Evolutionary conservation across 1,139 yeast species (phyloP).

Genomic region (Sugiyamaella pinicola): DNA sequence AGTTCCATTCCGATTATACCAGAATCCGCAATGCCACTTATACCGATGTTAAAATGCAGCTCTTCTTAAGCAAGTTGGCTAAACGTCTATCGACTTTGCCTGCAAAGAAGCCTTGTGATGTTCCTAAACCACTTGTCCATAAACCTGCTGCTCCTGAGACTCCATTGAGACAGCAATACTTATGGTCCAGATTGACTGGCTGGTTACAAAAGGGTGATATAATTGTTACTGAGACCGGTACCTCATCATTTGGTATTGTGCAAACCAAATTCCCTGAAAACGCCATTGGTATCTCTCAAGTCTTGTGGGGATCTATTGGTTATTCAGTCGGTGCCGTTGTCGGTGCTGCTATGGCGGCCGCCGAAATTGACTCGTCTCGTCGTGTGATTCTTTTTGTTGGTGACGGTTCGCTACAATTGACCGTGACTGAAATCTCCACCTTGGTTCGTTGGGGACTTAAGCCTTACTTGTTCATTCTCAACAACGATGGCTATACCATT

Average conservation of each 20-base stretch:
- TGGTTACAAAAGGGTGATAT: slow-evolving; percentile 82
- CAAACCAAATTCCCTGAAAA: slow-evolving; percentile 76
- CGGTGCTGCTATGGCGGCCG: slow-evolving; percentile 85
- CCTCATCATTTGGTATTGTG: slow-evolving; percentile 84
- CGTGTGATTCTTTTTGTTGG: slow-evolving; percentile 84
- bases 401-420: slow-evolving; percentile 87
- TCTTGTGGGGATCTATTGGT: slow-evolving; percentile 90
- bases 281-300: slow-evolving; percentile 80
- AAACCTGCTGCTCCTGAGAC: slow-evolving; percentile 41
- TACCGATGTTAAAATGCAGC: slow-evolving; percentile 80
- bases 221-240: slow-evolving; percentile 84
- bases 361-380: slow-evolving; percentile 66
- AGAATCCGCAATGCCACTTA: slow-evolving; percentile 74
- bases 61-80: slow-evolving; percentile 56
- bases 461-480: slow-evolving; percentile 79
- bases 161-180: slow-evolving; percentile 70
- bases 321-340: slow-evolving; percentile 81
- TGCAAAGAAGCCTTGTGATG: slow-evolving; percentile 21
- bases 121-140: slow-evolving; percentile 30
- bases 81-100: slow-evolving; percentile 23
- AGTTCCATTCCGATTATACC: slow-evolving; percentile 87
- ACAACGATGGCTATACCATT: slow-evolving; percentile 87
- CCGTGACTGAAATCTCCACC: slow-evolving; percentile 85
- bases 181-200: slow-evolving; percentile 74
- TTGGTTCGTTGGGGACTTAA: slow-evolving; percentile 78